A percentile compares a stretch with the other conserved stretches of the same genome.
Conservation (phyloP, 2,329 filamentous ascomycete species). For the Sporothrix brunneoviolacea region DNA sequence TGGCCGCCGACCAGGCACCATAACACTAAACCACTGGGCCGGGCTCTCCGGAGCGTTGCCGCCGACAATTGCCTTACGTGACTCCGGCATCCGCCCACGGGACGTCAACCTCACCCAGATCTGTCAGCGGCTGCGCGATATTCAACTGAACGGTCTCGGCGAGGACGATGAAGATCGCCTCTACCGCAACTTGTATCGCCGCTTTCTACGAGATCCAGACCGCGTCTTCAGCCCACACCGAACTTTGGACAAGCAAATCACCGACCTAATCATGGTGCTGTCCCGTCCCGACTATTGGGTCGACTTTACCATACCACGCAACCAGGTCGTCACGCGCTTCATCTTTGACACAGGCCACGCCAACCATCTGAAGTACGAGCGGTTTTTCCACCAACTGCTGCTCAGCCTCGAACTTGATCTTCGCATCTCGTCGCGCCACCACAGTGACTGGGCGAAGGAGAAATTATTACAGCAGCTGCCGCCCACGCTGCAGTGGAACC, state of each 20-base stretch:
- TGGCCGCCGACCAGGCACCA: slow-evolving; percentile 60
- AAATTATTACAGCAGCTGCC: slow-evolving; percentile 59
- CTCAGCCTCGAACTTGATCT: slow-evolving; percentile 66
- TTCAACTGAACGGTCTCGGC: slow-evolving; percentile 47
- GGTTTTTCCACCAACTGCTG: slow-evolving; percentile 71
- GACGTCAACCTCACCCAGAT: slow-evolving; percentile 53
- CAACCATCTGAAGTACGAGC: slow-evolving; percentile 52
- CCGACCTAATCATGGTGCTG: slow-evolving; percentile 62
- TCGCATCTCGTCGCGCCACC: slow-evolving; percentile 57
- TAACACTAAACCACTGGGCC: slow-evolving; percentile 65
- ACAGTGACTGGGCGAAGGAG: slow-evolving; percentile 57
- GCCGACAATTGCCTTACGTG: slow-evolving; percentile 50
- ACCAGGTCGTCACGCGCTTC: slow-evolving; percentile 68
- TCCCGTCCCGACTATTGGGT: slow-evolving; percentile 61
- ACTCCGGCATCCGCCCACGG: slow-evolving; percentile 52
- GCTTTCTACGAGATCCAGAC: slow-evolving; percentile 62
- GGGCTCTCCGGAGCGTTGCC: slow-evolving; percentile 50
- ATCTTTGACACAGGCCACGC: slow-evolving; percentile 55
- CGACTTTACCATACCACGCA: slow-evolving; percentile 62
- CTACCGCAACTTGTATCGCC: slow-evolving; percentile 59
- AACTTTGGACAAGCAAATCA: slow-evolving; percentile 64
- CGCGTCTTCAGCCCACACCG: slow-evolving; percentile 53
- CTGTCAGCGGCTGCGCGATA: slow-evolving; percentile 51
- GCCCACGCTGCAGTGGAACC: slow-evolving; percentile 63
- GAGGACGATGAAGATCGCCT: slow-evolving; percentile 52